A percentile compares a stretch with the other conserved stretches of the same genome.
These are phyloP conservation scores for Calvatia gigantea DNA, from an alignment of 768 basidiomycete species.

Conservation along the genomic window DNA sequence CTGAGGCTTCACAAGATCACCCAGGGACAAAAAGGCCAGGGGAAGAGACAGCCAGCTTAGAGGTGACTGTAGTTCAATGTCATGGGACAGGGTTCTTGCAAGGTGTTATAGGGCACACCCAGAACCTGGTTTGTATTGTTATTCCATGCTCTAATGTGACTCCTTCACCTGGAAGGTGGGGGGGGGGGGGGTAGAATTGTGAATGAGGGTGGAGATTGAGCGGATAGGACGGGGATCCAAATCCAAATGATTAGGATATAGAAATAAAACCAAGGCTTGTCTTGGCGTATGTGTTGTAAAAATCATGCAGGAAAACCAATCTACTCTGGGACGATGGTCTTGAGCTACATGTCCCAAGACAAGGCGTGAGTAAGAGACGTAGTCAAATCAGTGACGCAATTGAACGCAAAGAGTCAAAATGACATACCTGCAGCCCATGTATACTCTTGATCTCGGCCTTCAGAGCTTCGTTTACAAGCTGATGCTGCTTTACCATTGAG, in stretches of 20 bases:
- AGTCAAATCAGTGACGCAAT: background rate
- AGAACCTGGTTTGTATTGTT: too few relatives aligned
- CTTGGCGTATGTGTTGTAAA: background rate
- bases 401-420: too few relatives aligned
- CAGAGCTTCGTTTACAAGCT: constrained; percentile 78
- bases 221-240: background rate
- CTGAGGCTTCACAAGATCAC: constrained; percentile 41
- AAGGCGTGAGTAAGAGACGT: background rate
- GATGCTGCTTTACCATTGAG: constrained; percentile 89
- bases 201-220: background rate
- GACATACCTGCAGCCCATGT: constrained; percentile 87
- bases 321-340: constrained; percentile 19
- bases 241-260: background rate
- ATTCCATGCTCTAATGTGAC: too few relatives aligned
- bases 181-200: background rate
- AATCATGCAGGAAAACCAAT: background rate
- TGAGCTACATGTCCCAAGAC: constrained; percentile 18
- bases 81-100: too few relatives aligned
- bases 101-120: too few relatives aligned
- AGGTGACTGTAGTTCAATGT: background rate
- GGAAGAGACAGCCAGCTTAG: background rate
- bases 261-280: background rate
- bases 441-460: constrained; percentile 89
- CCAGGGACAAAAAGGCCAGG: background rate
- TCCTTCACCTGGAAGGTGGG: background rate